These are phyloP conservation scores for Eutrema japonicum DNA, from an alignment of 345 rosid species.

Conservation along the genomic window DNA sequence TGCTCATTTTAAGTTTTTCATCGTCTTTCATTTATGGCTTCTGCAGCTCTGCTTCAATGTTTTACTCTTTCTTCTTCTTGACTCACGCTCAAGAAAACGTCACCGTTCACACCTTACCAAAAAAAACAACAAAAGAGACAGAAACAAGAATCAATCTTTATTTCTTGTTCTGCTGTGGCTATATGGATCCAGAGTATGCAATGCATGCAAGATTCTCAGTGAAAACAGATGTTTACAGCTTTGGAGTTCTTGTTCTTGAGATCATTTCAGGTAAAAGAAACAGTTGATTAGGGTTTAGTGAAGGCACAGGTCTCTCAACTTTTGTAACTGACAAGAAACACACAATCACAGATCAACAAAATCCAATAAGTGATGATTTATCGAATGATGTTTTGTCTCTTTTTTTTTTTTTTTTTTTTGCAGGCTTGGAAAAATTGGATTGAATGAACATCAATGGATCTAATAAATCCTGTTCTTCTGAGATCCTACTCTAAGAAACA, in stretches of 20 bases:
- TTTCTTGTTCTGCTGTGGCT: conserved; percentile 24
- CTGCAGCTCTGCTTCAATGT: conserved; percentile 18
- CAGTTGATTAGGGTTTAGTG: conserved; percentile 22
- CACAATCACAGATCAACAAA: too few species aligned
- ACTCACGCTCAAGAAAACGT: conserved; percentile 22
- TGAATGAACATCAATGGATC: conserved; percentile 37
- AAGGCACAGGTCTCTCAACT: conserved; percentile 36
- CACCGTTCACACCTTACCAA: conserved; percentile 16
- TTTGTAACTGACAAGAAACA: conserved; percentile 30
- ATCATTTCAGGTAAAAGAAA: conserved; percentile 37
- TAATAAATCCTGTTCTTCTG: conserved; percentile 33
- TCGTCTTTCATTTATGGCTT: conserved; percentile 8
- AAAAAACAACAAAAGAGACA: too few species aligned
- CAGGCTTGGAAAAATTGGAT: conserved; percentile 54
- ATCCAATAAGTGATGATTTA: neutral
- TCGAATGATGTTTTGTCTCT: neutral
- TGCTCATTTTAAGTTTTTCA: neutral
- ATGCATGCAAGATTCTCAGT: conserved; percentile 36
- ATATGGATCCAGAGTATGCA: conserved; percentile 44
- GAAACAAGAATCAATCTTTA: neutral
- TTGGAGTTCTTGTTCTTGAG: conserved; percentile 38
- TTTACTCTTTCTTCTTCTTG: neutral
- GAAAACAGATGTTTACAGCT: conserved; percentile 39
- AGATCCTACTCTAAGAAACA: conserved; percentile 21
- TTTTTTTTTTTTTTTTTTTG: neutral